Evolutionary conservation across 2,329 filamentous ascomycete genomes (phyloP), one percentile per base, ranked within the genome.

Genomic region (Penicillium frequentans): DNA sequence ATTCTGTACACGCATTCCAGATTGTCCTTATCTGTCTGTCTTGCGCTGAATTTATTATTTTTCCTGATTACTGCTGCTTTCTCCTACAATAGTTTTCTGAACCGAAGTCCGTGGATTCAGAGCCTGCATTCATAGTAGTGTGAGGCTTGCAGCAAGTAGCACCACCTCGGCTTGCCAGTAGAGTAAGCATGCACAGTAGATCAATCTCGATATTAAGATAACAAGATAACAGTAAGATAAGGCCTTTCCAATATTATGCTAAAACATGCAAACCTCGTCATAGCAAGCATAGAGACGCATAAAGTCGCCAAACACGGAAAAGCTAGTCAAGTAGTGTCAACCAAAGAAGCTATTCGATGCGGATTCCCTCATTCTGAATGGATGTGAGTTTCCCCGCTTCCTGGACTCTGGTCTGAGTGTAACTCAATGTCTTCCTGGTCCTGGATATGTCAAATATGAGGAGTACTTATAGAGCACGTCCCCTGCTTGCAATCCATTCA

Each of bases 261-360:
- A 10, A 10, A 39, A 39, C 1, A 23, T 21, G 39, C 6, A 39
- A 13, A 24, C 13, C 3, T 31, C 19, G n/a, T 35, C 29, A 49
- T 35, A 11, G 35, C 9, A 27, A 29, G 35, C 9, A 14, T 35
- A 46, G 49, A 59, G 55, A 55, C 61, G 64, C 63, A 62, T 64
- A 60, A 57, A 49, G 58, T 65, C 64, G 35, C 69, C 68, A 52
- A 68, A 68, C 59, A 48, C 24, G 60, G 66, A 59, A 67, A 69
- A 59, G 57, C 6, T 48, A 64, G 45, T 66, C 63, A 35, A 56
- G 35, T 16, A 39, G 16, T 48, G 29, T 48, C 45, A 54, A 62
- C 52, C 29, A 59, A 60, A 61, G 52, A 43, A 57, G 60, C 35
- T 51, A 66, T 57, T 23, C 29, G 49, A 60, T 51, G 55, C 58